Conservation (phyloP, 257 asterid species). For the Primulina tabacum region DNA sequence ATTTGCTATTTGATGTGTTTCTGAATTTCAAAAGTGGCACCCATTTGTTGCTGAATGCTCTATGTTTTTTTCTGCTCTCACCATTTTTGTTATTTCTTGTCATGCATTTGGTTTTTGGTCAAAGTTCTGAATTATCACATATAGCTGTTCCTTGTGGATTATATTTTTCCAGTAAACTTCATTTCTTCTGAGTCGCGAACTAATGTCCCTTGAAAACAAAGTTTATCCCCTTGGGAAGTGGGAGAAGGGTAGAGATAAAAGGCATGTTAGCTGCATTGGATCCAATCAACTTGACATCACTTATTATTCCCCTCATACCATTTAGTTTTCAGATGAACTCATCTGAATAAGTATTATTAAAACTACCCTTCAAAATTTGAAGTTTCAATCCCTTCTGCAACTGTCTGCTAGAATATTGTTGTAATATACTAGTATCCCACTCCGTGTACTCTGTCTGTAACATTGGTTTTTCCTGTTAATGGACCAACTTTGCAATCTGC, state of each 20-base stretch:
- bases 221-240: neutral
- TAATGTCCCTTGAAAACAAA: neutral
- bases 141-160: neutral
- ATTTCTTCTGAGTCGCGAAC: neutral
- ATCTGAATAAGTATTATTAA: neutral
- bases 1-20: neutral
- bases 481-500: too few relatives aligned
- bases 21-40: neutral
- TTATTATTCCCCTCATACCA: constrained; percentile 10
- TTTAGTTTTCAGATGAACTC: neutral
- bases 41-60: neutral
- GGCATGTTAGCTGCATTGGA: too few relatives aligned
- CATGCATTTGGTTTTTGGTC: neutral
- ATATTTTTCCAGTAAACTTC: neutral
- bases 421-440: neutral
- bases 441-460: neutral
- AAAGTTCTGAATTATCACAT: neutral
- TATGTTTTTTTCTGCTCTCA: neutral
- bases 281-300: neutral
- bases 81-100: neutral
- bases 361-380: neutral
- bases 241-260: neutral
- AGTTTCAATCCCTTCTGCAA: neutral
- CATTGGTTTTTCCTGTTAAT: neutral
- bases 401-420: neutral